Evolutionary conservation across 495 filamentous ascomycete species (phyloP), one percentile per base, ranked within the genome.

Genomic region (Annulohypoxylon nitens): DNA sequence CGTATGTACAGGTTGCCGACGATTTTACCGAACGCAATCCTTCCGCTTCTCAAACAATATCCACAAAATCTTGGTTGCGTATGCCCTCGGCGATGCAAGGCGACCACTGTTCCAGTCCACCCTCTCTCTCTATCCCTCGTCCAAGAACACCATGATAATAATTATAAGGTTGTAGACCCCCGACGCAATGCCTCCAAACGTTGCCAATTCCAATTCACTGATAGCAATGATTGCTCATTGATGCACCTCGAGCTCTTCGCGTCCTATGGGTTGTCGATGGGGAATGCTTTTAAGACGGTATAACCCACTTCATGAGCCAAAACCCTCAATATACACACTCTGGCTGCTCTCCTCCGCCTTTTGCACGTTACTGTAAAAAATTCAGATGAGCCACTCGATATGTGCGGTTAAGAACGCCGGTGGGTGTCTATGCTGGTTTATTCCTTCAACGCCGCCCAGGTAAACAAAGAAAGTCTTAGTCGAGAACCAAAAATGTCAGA

Each of bases 351-450:
- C 64, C 50, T 64, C 50, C 66, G 37, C 63, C 55, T 62, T 64
- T 72, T 58, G 48, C 62, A 62, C 51, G 70, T 59, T 53, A 65
- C 57, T 65, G 70, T 45, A 60, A 67, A 76, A 76, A 74, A 57
- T 39, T 66, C 75, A 73, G 43, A 71, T 72, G 72, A 74, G 75
- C 72, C 75, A 74, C 73, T 62, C 60, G 47, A 77, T 74, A 61
- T 34, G 67, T 77, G 70, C 58, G 61, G 55, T 73, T 75, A 65
- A 69, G 67, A 77, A 79, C 77, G 73, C 77, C 77, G 75, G 69
- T 75, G 75, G 74, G 72, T 71, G 70, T 79, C 77, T 79, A 79
- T 79, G 73, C 75, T 75, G 67, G 64, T 76, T 79, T 77, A 77
- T 79, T 79, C 75, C 77, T 75, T 74, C 61, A 77, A 79, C 75